These are phyloP conservation scores for Colletotrichum plurivorum DNA, from an alignment of 2,329 filamentous ascomycete genomes.

Conservation along the genomic window DNA sequence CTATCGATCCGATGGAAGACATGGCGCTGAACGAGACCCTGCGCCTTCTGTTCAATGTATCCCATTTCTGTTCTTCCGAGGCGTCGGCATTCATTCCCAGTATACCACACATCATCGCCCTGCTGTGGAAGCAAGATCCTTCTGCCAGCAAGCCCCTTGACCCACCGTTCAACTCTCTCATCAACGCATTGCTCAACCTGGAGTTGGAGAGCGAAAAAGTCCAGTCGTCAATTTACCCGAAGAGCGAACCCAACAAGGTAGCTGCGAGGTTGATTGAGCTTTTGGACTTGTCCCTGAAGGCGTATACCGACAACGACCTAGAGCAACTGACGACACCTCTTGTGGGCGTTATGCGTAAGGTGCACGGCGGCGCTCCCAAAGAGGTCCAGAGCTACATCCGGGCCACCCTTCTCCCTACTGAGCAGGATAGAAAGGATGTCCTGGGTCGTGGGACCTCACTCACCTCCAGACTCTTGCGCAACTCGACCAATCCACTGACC, in stretches of 20 bases:
- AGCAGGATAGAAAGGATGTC: conserved; percentile 81
- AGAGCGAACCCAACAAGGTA: conserved; percentile 70
- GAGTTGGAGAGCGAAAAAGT: conserved; percentile 72
- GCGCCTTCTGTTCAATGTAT: conserved; percentile 91
- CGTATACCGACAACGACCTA: conserved; percentile 77
- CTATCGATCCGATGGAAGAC: conserved; percentile 74
- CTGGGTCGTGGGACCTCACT: conserved; percentile 83
- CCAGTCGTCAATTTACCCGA: conserved; percentile 75
- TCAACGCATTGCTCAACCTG: conserved; percentile 88
- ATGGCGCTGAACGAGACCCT: conserved; percentile 88
- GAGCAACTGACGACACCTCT: conserved; percentile 81
- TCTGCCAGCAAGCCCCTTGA: conserved; percentile 78
- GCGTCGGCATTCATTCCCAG: conserved; percentile 74
- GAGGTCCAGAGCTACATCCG: conserved; percentile 75
- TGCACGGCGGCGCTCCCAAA: conserved; percentile 79
- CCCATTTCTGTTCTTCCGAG: conserved; percentile 78
- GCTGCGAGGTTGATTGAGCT: conserved; percentile 78
- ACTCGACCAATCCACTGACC: conserved; percentile 81
- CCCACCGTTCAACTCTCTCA: conserved; percentile 76
- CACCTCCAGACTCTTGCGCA: conserved; percentile 81
- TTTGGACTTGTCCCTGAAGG: conserved; percentile 75
- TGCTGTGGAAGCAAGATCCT: conserved; percentile 74
- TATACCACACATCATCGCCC: conserved; percentile 77
- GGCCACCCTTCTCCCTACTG: conserved; percentile 79
- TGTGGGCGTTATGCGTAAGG: conserved; percentile 78